These are phyloP conservation scores for Ogataea hybrid DNA, from an alignment of 1,139 yeast species.

Conservation along the genomic window DNA sequence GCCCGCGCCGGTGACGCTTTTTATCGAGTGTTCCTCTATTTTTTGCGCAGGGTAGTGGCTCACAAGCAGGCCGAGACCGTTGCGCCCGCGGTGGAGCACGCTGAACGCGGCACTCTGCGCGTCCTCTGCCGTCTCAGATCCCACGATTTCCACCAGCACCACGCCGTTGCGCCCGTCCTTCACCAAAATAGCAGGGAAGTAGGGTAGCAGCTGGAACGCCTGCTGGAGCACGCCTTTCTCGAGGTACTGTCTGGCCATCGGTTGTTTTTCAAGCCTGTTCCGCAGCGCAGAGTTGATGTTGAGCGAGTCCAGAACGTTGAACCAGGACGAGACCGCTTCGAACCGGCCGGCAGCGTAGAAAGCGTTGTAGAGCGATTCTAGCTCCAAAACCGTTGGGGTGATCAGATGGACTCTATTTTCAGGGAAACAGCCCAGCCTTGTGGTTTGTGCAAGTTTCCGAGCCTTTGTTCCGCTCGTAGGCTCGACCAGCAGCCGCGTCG, in stretches of 20 bases:
- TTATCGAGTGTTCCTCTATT: constrained; percentile 34
- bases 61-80: constrained; percentile 50
- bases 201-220: constrained; percentile 69
- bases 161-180: constrained; percentile 73
- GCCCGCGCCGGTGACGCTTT: constrained; percentile 71
- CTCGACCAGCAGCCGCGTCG: constrained; percentile 52
- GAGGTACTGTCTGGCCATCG: constrained; percentile 32
- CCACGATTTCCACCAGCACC: constrained; percentile 42
- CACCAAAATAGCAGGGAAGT: constrained; percentile 61
- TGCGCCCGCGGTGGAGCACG: constrained; percentile 30
- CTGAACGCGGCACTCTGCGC: constrained; percentile 21
- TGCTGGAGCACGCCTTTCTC: constrained; percentile 62
- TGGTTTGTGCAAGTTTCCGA: constrained; percentile 34
- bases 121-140: constrained; percentile 10
- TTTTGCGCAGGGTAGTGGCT: constrained; percentile 59
- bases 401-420: constrained; percentile 41
- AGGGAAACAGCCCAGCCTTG: constrained; percentile 35
- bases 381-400: constrained; percentile 70
- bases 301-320: constrained; percentile 64
- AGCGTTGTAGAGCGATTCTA: constrained; percentile 50
- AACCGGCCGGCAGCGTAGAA: constrained; percentile 50
- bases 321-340: constrained; percentile 65
- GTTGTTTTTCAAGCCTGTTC: constrained; percentile 35
- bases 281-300: constrained; percentile 50
- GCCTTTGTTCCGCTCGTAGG: constrained; percentile 77